phyloP scores from a whole-genome alignment of 2,329 filamentous ascomycete genomes.

The Sporothrix luriei region DNA sequence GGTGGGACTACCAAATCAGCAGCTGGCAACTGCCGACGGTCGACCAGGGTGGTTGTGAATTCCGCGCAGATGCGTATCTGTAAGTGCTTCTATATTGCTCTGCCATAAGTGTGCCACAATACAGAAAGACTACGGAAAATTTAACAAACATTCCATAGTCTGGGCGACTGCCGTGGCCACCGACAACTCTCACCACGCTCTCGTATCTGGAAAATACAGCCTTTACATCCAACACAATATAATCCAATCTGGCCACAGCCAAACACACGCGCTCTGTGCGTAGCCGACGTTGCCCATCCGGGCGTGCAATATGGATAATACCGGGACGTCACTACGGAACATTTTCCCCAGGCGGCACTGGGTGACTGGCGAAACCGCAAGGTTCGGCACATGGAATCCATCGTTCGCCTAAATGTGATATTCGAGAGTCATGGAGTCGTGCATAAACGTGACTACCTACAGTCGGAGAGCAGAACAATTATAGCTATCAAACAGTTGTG shows the following conservation, averaged over 20 bases:
- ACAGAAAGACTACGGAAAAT: not conserved
- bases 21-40: not conserved
- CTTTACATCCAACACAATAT: not conserved
- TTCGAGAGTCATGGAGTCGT: conserved; percentile 11
- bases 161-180: not conserved
- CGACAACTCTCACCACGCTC: not conserved
- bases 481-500: not conserved
- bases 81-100: not conserved
- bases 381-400: not conserved
- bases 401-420: not conserved
- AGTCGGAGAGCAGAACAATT: not conserved
- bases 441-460: not conserved
- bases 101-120: not conserved
- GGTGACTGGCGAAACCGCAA: not conserved
- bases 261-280: not conserved
- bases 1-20: not conserved
- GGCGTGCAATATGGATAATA: not conserved
- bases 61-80: not conserved
- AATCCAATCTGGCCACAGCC: not conserved
- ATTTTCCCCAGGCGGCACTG: not conserved
- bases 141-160: not conserved
- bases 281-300: not conserved
- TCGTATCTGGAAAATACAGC: not conserved
- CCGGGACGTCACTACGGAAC: not conserved
- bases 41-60: not conserved